Conservation (phyloP, 352 stramenopile genomes). For the Globisporangium orthogonon region DNA sequence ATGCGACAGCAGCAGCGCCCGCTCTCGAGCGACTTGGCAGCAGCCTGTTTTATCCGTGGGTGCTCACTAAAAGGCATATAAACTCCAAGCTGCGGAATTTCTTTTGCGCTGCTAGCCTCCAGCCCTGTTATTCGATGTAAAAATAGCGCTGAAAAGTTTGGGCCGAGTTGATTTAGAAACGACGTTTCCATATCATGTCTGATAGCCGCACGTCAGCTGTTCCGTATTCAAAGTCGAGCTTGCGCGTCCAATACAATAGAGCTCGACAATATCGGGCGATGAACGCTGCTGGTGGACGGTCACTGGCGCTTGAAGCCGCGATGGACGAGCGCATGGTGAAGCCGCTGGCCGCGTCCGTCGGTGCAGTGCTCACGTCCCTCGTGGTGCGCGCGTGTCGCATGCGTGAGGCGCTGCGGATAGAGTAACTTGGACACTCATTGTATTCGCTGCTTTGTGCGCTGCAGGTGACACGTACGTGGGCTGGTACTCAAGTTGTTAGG, state of each 20-base stretch:
- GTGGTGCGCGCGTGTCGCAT: slow-evolving; percentile 29
- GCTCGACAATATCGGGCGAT: background rate
- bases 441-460: background rate
- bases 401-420: background rate
- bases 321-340: slow-evolving; percentile 76
- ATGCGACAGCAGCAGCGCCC: background rate
- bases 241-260: background rate
- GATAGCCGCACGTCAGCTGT: background rate
- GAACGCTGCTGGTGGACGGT: background rate
- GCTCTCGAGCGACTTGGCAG: no score
- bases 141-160: background rate
- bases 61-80: slow-evolving; percentile 1
- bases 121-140: background rate
- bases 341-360: slow-evolving; percentile 47
- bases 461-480: slow-evolving; percentile 61
- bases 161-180: no score
- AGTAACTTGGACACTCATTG: background rate
- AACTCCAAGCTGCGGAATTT: background rate
- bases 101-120: background rate
- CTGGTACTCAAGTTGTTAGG: no score
- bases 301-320: background rate
- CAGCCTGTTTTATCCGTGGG: background rate
- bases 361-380: slow-evolving; percentile 61
- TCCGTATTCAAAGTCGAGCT: background rate
- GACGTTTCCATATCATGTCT: background rate